phyloP scores from a whole-genome alignment of 2,329 filamentous ascomycete species.

The Calonectria honghensis region DNA sequence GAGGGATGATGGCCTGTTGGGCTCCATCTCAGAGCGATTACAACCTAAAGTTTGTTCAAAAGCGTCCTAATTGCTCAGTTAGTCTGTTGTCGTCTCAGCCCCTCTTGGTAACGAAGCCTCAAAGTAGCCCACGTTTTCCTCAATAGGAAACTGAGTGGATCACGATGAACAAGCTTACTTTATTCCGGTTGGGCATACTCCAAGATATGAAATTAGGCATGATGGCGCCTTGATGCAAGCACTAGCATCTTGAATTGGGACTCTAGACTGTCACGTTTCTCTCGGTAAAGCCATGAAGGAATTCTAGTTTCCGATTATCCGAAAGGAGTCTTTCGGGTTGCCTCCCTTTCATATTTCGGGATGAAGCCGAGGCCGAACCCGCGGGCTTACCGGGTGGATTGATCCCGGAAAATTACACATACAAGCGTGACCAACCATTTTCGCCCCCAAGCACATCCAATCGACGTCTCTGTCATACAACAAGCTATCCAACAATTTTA shows the following conservation, averaged over 20 bases:
- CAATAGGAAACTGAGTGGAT: constrained; percentile 8
- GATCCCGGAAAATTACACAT: constrained; percentile 10
- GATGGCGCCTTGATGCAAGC: not conserved
- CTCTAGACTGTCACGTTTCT: not conserved
- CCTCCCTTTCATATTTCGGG: not conserved
- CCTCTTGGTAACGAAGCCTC: not conserved
- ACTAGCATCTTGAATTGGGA: not conserved
- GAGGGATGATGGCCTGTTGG: not conserved
- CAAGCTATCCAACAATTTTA: not conserved
- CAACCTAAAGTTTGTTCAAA: not conserved
- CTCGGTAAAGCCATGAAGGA: not conserved
- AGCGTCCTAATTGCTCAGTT: not conserved
- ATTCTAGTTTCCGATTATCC: not conserved
- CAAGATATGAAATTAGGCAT: constrained; percentile 10
- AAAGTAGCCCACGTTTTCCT: not conserved
- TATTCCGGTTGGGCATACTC: not conserved
- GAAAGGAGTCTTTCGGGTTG: too few species aligned
- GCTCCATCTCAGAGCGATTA: not conserved
- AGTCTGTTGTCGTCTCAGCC: not conserved
- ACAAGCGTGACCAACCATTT: not conserved
- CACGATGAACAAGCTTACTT: not conserved
- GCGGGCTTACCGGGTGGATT: not conserved
- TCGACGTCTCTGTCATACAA: not conserved
- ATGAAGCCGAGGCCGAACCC: not conserved
- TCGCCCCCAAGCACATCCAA: not conserved